These are phyloP conservation scores for Physcomitrium patens DNA, from an alignment of 225 moss, liverwort and hornwort species.

Conservation along the genomic window DNA sequence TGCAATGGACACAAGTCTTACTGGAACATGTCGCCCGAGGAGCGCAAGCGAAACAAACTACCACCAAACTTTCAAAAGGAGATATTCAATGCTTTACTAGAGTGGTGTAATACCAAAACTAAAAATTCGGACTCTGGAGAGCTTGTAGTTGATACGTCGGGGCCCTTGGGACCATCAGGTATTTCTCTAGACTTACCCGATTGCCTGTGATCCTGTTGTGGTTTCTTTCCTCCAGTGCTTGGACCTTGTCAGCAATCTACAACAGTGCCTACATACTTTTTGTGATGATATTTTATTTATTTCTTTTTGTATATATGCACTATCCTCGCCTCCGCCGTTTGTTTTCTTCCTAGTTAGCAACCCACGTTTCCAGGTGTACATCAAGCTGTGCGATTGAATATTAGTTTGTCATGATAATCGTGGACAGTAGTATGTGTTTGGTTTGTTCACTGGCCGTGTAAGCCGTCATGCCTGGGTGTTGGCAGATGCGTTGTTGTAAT, in stretches of 20 bases:
- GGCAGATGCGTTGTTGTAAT: too few relatives aligned
- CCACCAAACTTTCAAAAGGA: slow-evolving; percentile 75
- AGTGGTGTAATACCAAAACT: slow-evolving; percentile 74
- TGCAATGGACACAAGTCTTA: slow-evolving; percentile 63
- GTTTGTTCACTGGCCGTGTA: too few relatives aligned
- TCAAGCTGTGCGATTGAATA: not conserved
- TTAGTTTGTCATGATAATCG: not conserved
- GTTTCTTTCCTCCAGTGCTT: not conserved
- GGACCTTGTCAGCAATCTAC: not conserved
- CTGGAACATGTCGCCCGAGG: slow-evolving; percentile 75
- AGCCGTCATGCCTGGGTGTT: too few relatives aligned
- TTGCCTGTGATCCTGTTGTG: not conserved
- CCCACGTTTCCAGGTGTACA: not conserved
- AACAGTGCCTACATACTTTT: too few relatives aligned
- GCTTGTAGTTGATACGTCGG: slow-evolving; percentile 65
- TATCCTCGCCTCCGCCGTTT: slow-evolving; percentile 2
- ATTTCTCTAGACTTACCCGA: too few relatives aligned
- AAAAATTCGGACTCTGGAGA: slow-evolving; percentile 72
- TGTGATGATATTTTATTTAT: too few relatives aligned
- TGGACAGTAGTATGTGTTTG: not conserved
- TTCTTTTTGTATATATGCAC: not conserved
- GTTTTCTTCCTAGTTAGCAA: slow-evolving; percentile 3
- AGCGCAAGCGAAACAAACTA: slow-evolving; percentile 69
- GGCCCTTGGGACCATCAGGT: slow-evolving; percentile 50
- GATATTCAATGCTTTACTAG: slow-evolving; percentile 63